Base-by-base conservation (phyloP, 1,284 basidiomycete species). In the Vanrija sp. region DNA sequence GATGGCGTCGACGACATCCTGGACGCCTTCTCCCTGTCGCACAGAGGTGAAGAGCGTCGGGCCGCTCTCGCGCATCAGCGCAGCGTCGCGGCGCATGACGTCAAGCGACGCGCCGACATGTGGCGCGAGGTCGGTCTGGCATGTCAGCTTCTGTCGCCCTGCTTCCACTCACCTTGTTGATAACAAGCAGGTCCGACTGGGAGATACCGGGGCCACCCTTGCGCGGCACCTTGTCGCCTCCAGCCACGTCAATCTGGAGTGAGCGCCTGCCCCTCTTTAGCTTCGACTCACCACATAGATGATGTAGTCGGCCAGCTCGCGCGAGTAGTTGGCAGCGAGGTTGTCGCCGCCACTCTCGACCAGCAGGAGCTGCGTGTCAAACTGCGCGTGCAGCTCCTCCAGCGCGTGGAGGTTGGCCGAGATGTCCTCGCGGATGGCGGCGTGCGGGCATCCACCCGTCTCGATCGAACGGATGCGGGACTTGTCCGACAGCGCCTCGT, bases 201-300 rank as follows among this genome's bases (percentile, higher is more conserved):
- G 91, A 92, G 65, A 97, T 95, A 14, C 95, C 95, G 2, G 95
- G 95, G 1, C 95, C 95, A 6, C 96, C 95, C 79, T 98, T 98
- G 29, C 95, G 82, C 10, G 95, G 95, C 61, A 98, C 95, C 78
- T 98, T 98, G 79, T 98, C 96, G 0, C 95, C 95, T 25, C 95
- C 95, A 80, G 80, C 78, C 9, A 83, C 82, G 61, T 83, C 83
- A 57, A 83, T 83, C 65, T 80, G 65, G n/a, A 8, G 45, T 52
- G 14, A 19, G 47, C 18, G 29, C 2, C 21, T 23, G 5, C 21
- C 4, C 15, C 1, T 38, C 19, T 14, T 15, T 9, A 18, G 26
- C n/a, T 10, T 10, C 25, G 6, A 49, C 83, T 68, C 63, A 92
- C 91, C 42, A 94, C 91, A 75, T 94, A 93, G 72, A 96, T 91